Evolutionary conservation across 2,329 filamentous ascomycete genomes (phyloP), one percentile per base, ranked within the genome.

Genomic region (Fusarium coffeatum): DNA sequence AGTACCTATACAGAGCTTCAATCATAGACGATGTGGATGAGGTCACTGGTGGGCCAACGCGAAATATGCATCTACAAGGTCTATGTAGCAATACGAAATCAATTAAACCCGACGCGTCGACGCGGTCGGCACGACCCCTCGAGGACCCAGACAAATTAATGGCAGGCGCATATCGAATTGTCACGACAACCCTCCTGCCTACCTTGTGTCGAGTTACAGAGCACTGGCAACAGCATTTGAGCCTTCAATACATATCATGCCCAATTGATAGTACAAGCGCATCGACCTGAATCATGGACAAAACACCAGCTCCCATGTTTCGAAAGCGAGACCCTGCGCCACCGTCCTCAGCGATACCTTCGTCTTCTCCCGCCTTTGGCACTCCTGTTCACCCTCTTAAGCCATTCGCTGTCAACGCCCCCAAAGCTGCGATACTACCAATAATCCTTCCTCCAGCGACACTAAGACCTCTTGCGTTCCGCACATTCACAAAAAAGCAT

Each of bases 401-500:
- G 73, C 88, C 90, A 18, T 90, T 90, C 77, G 82, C 82, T 34
- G 80, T 86, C 67, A 82, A 85, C 27, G 81, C 83, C 3, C 81
- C 85, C 43, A 85, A 87, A 72, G 86, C 89, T 15, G 85, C 89
- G 9, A 92, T 98, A 49, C 85, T 99, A 3, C 94, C 96, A 6
- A 96, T 99, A 60, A 86, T 97, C 37, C 89, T 99, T 7, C 94
- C 95, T 6, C 92, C 94, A 1, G 89, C 93, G 12, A 97, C 93
- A 1, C 83, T 99, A 42, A 88, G 97, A 67, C 95, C 96, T 4
- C 86, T 98, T 22, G 97, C 96, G 11, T 98, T 99, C 77, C 90
- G 96, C 48, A 97, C 93, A 0, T 97, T 99, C 72, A 99, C 96
- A 3, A 98, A 98, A 80, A 99, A 98, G 77, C 93, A 99, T 81